Base-by-base conservation (phyloP, 2,329 filamentous ascomycete genomes). In the Neofusicoccum parvum region DNA sequence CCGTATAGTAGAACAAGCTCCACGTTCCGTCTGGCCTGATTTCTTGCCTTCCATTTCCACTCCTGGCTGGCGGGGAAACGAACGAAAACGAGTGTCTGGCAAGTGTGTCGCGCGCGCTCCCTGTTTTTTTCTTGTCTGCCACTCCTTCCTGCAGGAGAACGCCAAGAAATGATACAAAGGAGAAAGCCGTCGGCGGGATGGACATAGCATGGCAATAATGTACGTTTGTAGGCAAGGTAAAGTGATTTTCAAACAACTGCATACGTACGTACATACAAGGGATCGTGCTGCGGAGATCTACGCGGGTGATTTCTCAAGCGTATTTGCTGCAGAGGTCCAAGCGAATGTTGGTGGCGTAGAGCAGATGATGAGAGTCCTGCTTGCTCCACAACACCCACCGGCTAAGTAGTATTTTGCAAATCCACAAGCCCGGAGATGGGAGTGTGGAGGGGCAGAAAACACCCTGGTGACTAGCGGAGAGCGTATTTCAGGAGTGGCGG, bases 271-370 rank as follows among this genome's bases (percentile, higher is more conserved):
- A 37, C 15, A 23, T 6, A 39, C 37, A 20, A 17, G 54, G 23
- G 39, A n/a, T 12, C 23, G 23, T 59, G 23, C 23, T 46, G 27
- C 27, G 23, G 39, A 46, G 54, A 59, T 59, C 39, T 59, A 14
- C 54, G 43, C 56, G 56, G 56, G 17, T 60, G 34, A 60, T 60
- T 48, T 60, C 11, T 37, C 11, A 17, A 60, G 43, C 41, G 56
- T 15, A 17, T 48, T 36, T 23, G 43, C 39, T 27, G 39, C 54
- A 14, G 39, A 3, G 27, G 12, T 20, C 27, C 27, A 23, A 48
- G 41, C 32, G 32, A 37, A 23, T 37, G 43, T 60, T 60, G 56
- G 56, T 60, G 56, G 56, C 56, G 56, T 32, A 60, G 41, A 36
- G 56, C 56, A 27, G 56, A 60, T 60, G 56, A 60, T 60, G 54